Conservation (phyloP, 2,329 filamentous ascomycete genomes). For the Aspergillus quadrilineatus region DNA sequence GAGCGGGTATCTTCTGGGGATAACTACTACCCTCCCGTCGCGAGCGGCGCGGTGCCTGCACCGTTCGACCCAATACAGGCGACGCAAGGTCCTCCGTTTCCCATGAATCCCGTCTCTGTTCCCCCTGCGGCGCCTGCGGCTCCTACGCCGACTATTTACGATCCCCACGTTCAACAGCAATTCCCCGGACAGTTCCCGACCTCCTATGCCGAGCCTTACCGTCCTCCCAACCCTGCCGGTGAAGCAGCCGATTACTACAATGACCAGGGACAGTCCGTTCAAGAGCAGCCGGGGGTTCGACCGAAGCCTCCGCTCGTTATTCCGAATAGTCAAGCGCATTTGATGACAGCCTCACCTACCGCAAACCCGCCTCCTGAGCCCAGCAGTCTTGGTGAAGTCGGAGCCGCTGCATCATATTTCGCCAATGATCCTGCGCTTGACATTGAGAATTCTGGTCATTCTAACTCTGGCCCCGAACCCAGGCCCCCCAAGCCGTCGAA, state of each 20-base stretch:
- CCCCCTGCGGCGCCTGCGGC: constrained; percentile 25
- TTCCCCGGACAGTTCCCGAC: constrained; percentile 59
- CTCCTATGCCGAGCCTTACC: constrained; percentile 47
- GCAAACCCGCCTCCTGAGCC: constrained; percentile 60
- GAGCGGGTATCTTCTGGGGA: constrained; percentile 33
- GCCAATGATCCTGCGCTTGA: constrained; percentile 27
- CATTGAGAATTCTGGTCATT: constrained; percentile 11
- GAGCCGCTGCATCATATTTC: constrained; percentile 60
- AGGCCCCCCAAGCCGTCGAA: constrained; percentile 29
- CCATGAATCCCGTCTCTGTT: constrained; percentile 20
- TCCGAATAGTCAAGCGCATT: constrained; percentile 56
- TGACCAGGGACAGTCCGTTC: constrained; percentile 61
- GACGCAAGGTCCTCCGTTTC: constrained; percentile 1
- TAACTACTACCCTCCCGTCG: constrained; percentile 23
- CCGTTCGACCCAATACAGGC: constrained; percentile 11
- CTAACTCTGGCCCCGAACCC: constrained; percentile 19
- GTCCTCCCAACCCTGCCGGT: constrained; percentile 50
- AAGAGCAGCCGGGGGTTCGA: constrained; percentile 60
- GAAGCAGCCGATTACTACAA: constrained; percentile 62
- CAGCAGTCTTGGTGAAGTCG: constrained; percentile 47
- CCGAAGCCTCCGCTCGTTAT: constrained; percentile 54
- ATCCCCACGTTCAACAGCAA: constrained; percentile 55
- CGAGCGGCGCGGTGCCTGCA: constrained; percentile 21
- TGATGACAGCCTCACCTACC: constrained; percentile 53
- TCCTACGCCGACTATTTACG: constrained; percentile 26